These are phyloP conservation scores for Mitragyna speciosa DNA, from an alignment of 257 asterid species.

Conservation along the genomic window DNA sequence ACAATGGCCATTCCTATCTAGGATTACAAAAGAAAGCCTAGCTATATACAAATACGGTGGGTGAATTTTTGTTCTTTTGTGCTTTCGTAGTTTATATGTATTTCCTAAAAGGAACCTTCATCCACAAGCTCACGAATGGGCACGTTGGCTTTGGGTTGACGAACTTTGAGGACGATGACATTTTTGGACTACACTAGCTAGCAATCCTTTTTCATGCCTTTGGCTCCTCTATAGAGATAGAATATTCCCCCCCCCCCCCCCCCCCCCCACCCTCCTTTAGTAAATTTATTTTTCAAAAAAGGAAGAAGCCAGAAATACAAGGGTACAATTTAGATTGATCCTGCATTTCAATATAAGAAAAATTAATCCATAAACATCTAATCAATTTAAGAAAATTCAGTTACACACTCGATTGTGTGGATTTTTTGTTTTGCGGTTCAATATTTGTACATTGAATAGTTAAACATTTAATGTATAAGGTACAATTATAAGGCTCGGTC, in stretches of 20 bases:
- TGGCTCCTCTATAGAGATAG: not conserved
- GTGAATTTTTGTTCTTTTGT: not conserved
- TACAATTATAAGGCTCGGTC: too few relatives aligned
- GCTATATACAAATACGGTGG: not conserved
- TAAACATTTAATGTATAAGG: not conserved
- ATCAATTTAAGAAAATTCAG: not conserved
- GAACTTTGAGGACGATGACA: slow-evolving; percentile 16
- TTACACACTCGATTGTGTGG: not conserved
- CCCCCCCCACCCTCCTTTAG: too few relatives aligned
- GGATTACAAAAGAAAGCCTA: slow-evolving; percentile 9
- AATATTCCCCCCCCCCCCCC: not conserved
- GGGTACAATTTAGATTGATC: not conserved
- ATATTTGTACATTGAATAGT: not conserved
- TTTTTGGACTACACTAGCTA: slow-evolving; percentile 11
- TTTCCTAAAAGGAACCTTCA: slow-evolving; percentile 22
- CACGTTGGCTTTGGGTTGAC: slow-evolving; percentile 7
- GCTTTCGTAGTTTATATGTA: not conserved
- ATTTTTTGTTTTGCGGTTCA: not conserved
- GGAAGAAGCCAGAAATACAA: not conserved
- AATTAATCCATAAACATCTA: too few relatives aligned
- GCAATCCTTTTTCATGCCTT: not conserved
- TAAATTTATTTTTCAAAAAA: not conserved
- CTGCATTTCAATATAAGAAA: not conserved
- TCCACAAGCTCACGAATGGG: slow-evolving; percentile 16
- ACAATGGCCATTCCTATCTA: not conserved